A percentile compares a stretch with the other conserved stretches of the same genome.
phyloP scores from a whole-genome alignment of 176 grass and related monocot genomes.

The Bolboschoenus planiculmis region DNA sequence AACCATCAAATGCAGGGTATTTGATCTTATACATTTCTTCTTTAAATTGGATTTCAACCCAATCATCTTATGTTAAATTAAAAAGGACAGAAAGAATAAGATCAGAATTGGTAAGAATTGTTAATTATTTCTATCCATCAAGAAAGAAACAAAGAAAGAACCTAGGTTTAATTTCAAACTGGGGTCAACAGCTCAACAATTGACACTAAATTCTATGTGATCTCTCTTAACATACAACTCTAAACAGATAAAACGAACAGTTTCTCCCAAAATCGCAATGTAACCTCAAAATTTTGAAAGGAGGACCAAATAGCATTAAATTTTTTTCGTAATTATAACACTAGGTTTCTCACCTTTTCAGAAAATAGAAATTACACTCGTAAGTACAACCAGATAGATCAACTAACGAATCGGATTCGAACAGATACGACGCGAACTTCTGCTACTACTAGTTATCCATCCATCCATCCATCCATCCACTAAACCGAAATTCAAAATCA shows the following conservation, averaged over 20 bases:
- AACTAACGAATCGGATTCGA: neutral
- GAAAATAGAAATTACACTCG: neutral
- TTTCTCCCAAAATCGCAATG: too few species aligned
- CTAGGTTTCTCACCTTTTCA: neutral
- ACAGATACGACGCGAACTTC: neutral
- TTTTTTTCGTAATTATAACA: neutral
- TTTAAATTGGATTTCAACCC: too few species aligned
- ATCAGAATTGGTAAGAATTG: neutral
- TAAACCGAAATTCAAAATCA: neutral
- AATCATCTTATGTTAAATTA: neutral
- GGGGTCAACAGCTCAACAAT: neutral
- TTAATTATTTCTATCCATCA: neutral
- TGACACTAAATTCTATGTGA: neutral
- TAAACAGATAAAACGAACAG: neutral
- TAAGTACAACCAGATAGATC: neutral
- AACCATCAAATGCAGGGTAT: neutral
- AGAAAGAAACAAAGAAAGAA: neutral
- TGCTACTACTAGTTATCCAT: neutral
- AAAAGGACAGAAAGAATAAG: neutral
- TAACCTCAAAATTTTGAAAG: neutral
- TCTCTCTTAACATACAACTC: neutral
- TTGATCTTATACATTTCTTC: neutral
- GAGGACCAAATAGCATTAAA: neutral
- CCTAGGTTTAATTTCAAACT: neutral
- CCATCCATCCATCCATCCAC: too few species aligned